Percentiles rank a stretch among this genome's conserved stretches.
Evolutionary conservation across 306 rosid species (phyloP).

Genomic region (Astragalus membranaceus): DNA sequence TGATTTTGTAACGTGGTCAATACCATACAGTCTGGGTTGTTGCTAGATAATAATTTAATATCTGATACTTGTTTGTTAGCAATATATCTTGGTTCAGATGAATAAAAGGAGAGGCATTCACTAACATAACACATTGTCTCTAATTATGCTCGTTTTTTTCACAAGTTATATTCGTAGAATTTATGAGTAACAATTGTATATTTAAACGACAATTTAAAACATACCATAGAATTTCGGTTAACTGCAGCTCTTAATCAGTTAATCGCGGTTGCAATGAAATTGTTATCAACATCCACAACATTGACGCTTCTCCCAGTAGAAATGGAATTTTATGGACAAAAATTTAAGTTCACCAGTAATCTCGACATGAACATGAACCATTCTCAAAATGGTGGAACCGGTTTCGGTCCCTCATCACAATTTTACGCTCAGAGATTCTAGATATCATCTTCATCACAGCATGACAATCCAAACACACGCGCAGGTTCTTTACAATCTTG

Average conservation of each 20-base stretch:
- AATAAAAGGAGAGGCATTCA: too few relatives aligned
- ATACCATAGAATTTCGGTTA: not conserved
- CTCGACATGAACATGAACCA: slow-evolving; percentile 71
- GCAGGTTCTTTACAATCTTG: slow-evolving; percentile 71
- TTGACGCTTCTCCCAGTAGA: not conserved
- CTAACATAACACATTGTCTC: too few relatives aligned
- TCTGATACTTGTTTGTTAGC: not conserved
- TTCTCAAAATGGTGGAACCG: slow-evolving; percentile 73
- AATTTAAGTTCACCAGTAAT: slow-evolving; percentile 52
- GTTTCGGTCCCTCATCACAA: slow-evolving; percentile 70
- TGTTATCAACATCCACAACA: not conserved
- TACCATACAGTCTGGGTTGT: not conserved
- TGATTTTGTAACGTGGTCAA: not conserved
- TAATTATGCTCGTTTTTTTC: not conserved
- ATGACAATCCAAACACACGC: slow-evolving; percentile 78
- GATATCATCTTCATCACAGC: slow-evolving; percentile 69
- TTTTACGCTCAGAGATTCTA: slow-evolving; percentile 47
- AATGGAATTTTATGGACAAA: not conserved
- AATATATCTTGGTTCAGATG: not conserved
- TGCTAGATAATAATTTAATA: not conserved
- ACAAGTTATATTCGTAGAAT: too few relatives aligned
- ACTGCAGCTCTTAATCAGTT: not conserved
- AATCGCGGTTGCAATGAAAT: not conserved
- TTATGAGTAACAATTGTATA: not conserved
- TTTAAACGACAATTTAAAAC: not conserved